phyloP scores from a whole-genome alignment of 2,329 filamentous ascomycete genomes.

The Tolypocladium nubicola region DNA sequence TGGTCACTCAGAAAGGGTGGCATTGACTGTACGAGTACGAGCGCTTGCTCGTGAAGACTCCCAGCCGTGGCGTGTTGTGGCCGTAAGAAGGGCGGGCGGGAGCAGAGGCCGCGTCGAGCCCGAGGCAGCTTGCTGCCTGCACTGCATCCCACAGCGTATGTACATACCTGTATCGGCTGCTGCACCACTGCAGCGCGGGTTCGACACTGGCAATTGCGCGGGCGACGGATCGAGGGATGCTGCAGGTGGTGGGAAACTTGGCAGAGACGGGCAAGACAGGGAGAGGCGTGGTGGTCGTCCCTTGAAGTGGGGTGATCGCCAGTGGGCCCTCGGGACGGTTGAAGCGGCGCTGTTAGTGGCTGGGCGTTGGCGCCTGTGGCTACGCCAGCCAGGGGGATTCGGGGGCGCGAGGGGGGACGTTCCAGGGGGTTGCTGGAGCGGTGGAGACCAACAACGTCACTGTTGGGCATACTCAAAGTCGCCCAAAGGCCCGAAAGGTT shows the following conservation, averaged over 20 bases:
- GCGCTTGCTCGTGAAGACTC: not conserved
- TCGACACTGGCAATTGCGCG: not conserved
- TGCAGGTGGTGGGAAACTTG: not conserved
- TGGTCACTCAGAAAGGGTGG: not conserved
- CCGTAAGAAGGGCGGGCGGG: not conserved
- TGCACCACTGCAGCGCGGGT: not conserved
- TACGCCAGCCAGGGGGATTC: not conserved
- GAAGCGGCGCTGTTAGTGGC: not conserved
- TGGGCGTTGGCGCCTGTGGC: not conserved
- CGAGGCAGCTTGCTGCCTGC: not conserved
- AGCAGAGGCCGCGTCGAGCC: not conserved
- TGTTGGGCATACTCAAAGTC: not conserved
- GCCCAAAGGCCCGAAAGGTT: not conserved
- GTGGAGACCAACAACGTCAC: not conserved
- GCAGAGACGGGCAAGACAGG: too few species aligned
- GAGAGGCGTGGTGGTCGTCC: not conserved
- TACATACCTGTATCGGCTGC: too few species aligned
- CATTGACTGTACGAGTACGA: not conserved
- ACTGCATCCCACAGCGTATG: not conserved
- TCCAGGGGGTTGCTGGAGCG: not conserved
- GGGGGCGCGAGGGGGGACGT: not conserved
- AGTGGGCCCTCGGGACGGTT: not conserved
- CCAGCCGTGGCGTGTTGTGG: too few species aligned
- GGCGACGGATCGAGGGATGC: not conserved
- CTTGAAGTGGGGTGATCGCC: not conserved